Evolutionary conservation across 768 basidiomycete genomes (phyloP), one percentile per base, ranked within the genome.

Genomic region (Podaxis sp.): DNA sequence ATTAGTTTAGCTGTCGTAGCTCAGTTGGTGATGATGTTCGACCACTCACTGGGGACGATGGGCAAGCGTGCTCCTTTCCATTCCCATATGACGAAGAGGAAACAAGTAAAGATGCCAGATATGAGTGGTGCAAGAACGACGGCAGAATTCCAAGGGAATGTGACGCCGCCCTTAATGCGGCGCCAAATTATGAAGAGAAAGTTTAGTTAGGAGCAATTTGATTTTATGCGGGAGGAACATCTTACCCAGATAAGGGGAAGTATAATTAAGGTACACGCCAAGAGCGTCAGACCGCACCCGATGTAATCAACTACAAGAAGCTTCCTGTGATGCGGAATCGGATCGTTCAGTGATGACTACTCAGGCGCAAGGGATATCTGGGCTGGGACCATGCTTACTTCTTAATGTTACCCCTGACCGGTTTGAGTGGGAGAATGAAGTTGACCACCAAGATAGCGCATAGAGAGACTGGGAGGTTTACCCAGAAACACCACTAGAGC

Each of bases 241-340:
- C 79, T 14, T 63, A 85, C 86, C 88, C 89, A 91, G 32, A 89
- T 88, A 14, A 91, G 77, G 0, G 88, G 88, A 5, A 90, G 72
- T 53, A 91, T 80, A 21, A 91, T 71, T 1, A 90, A 74, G 2
- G 84, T 78, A 51, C 86, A 87, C 23, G 81, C 87, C 1, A 75
- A 72, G 11, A 91, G 78, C 0, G 86, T 87, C 27, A 90, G 71
- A 0, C 74, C 56, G 0, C 82, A 76, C 0, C 89, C 89, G 23
- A 84, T 54, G 63, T 86, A 90, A 65, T 91, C 90, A 6, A 90
- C 72, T 1, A 80, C 81, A 18, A 82, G 70, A 16, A 91, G 76
- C 70, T 92, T 92, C 55, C 81, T 86, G 61, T 18, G 47, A 16
- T 50, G 57, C 2, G 38, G 10, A 52, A 13, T 52, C 27, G 21